Evolutionary conservation across 2,329 filamentous ascomycete genomes (phyloP).

Genomic region (Malbranchea zuffiana): DNA sequence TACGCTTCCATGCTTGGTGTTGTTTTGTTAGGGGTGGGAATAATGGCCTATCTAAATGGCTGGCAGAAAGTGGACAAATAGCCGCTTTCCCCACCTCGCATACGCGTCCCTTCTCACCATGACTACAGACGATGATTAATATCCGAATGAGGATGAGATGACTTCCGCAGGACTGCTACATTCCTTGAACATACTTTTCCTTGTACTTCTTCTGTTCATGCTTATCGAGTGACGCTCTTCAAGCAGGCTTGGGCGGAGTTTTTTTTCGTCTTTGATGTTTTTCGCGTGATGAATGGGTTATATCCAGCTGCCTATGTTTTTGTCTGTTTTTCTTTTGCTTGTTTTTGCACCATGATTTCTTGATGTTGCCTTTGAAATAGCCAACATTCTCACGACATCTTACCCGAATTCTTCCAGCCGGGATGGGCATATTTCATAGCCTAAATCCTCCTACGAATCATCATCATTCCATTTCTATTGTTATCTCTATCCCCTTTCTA

Average conservation of each 20-base stretch:
- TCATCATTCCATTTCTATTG: too few species aligned
- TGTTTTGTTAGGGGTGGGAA: conserved; percentile 65
- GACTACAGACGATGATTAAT: too few species aligned
- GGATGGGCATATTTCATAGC: too few species aligned
- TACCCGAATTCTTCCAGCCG: conserved; percentile 1
- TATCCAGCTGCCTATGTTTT: conserved; percentile 5
- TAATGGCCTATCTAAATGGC: conserved; percentile 79
- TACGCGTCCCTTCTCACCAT: too few species aligned
- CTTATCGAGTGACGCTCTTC: conserved; percentile 7
- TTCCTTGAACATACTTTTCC: conserved; percentile 9
- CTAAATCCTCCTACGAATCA: too few species aligned
- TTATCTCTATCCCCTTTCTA: too few species aligned
- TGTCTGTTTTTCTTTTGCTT: conserved; percentile 6
- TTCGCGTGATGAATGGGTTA: conserved; percentile 2
- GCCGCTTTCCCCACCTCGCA: neutral
- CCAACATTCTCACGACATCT: conserved; percentile 8
- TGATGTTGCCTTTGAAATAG: conserved; percentile 11
- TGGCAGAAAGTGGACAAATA: conserved; percentile 51
- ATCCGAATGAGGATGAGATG: conserved; percentile 13
- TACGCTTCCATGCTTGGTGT: conserved; percentile 76
- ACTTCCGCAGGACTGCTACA: conserved; percentile 4
- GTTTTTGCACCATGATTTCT: conserved; percentile 4
- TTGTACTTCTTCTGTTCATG: conserved; percentile 3
- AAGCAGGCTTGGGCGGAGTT: conserved; percentile 12
- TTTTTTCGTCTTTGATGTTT: conserved; percentile 8